Base-by-base conservation (phyloP, 1,284 basidiomycete species). In the Crocinoboletus sp. region DNA sequence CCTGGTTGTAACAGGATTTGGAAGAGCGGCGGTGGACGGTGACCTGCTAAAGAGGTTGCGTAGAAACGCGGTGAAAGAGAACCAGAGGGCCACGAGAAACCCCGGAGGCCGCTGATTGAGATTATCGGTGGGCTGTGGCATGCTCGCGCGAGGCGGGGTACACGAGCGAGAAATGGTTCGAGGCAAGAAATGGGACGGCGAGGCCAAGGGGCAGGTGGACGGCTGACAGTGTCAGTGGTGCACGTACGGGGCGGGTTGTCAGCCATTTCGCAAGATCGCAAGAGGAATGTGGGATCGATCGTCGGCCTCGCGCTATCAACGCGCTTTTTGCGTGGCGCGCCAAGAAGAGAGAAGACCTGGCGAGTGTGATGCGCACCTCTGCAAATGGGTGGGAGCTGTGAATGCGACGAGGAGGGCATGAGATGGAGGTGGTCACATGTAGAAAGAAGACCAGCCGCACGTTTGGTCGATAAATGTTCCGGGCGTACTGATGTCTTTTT, bases 251-350 rank as follows among this genome's bases (percentile, higher is more conserved):
- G 34, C 45, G 34, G 43, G 24, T 45, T 5, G 45, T 47, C 45
- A 47, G 35, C 44, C 34, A n/a, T 48, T 32, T n/a, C n/a, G n/a
- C n/a, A n/a, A n/a, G n/a, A n/a, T n/a, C n/a, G n/a, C n/a, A n/a
- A n/a, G n/a, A n/a, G n/a, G n/a, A n/a, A n/a, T 34, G 34, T 39
- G 39, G n/a, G 23, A 27, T 32, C 38, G 46, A 47, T 51, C 49
- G 52, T 48, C 49, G 49, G 40, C 52, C 54, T 55, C 53, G 41
- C 55, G 45, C 45, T 40, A 22, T 13, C 43, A 47, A 39, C 25
- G 43, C 32, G 38, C 35, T 5, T 39, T 25, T 40, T 45, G 52
- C 52, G 49, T 54, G 52, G 35, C 37, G 7, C 28, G 32, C 41
- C 23, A 10, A 24, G 23, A 24, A 24, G 7, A 22, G 32, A 38